Percentiles rank a stretch among this genome's conserved stretches.
Conservation (phyloP, 1,284 basidiomycete species). For the Sanghuangporus baumii region DNA sequence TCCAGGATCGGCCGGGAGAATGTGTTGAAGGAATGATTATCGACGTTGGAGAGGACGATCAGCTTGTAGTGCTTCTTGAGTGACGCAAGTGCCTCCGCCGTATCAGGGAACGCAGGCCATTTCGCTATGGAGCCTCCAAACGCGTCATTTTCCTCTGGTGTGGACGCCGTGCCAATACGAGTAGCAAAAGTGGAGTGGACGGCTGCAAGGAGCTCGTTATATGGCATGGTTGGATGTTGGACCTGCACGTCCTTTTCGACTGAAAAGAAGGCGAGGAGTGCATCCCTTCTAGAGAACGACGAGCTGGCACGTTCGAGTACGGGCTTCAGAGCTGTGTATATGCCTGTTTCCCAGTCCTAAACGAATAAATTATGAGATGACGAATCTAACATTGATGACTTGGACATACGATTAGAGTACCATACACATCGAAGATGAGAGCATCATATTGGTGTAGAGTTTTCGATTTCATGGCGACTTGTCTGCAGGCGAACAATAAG, state of each 20-base stretch:
- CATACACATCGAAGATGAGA: conserved; percentile 65
- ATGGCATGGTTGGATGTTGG: conserved; percentile 52
- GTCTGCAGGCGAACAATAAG: too few species aligned
- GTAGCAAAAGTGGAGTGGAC: conserved; percentile 39
- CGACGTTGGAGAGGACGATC: conserved; percentile 70
- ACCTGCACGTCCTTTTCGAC: conserved; percentile 54
- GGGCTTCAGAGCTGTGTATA: conserved; percentile 47
- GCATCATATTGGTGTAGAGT: conserved; percentile 42
- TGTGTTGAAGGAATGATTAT: conserved; percentile 49
- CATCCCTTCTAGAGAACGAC: conserved; percentile 46
- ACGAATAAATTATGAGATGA: conserved; percentile 1
- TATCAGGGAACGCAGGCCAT: conserved; percentile 68
- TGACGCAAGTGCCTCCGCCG: conserved; percentile 47
- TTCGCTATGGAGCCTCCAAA: conserved; percentile 55
- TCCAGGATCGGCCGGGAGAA: conserved; percentile 54
- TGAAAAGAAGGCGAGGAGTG: conserved; percentile 44
- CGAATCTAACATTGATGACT: neutral
- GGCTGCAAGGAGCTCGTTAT: conserved; percentile 52
- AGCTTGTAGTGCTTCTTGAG: conserved; percentile 61
- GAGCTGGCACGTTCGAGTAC: conserved; percentile 40
- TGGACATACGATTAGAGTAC: conserved; percentile 51
- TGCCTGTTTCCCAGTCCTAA: conserved; percentile 69
- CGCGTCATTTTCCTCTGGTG: conserved; percentile 23
- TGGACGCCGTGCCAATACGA: conserved; percentile 24
- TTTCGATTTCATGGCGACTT: conserved; percentile 9